These are phyloP conservation scores for Elsinoe arachidis DNA, from an alignment of 2,329 filamentous ascomycete species.

Conservation along the genomic window DNA sequence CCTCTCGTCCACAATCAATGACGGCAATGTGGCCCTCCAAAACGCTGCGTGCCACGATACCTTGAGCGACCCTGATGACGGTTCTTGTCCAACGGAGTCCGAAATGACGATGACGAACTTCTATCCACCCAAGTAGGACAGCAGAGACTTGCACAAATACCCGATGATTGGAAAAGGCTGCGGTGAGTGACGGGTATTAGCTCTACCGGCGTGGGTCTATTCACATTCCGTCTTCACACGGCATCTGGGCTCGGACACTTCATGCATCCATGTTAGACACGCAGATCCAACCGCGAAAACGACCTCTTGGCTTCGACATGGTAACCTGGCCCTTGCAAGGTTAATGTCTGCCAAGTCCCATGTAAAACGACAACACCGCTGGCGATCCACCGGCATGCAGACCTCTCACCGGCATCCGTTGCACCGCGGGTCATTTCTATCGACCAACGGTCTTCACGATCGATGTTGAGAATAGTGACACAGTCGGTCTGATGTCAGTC, in stretches of 20 bases:
- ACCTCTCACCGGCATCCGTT: background rate
- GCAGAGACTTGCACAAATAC: too few relatives aligned
- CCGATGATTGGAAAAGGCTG: too few relatives aligned
- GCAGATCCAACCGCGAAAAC: background rate
- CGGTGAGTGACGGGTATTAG: too few relatives aligned
- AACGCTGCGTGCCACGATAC: too few relatives aligned
- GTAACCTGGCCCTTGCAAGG: background rate
- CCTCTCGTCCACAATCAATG: too few relatives aligned
- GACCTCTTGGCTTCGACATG: too few relatives aligned
- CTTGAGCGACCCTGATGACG: too few relatives aligned
- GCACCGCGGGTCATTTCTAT: background rate
- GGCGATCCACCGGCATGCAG: constrained; percentile 2
- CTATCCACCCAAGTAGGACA: too few relatives aligned
- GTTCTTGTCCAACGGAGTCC: too few relatives aligned
- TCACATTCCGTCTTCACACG: background rate
- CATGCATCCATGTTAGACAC: background rate
- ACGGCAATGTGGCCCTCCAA: too few relatives aligned
- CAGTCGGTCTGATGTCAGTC: background rate
- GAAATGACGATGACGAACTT: too few relatives aligned
- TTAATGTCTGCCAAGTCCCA: background rate
- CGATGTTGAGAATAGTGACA: background rate
- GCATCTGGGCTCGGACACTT: background rate
- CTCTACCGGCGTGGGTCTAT: too few relatives aligned
- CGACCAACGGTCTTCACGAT: background rate
- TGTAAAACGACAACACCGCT: background rate